Evolutionary conservation across 1,284 basidiomycete genomes (phyloP), one percentile per base, ranked within the genome.

Genomic region (Austroboletus niveus): DNA sequence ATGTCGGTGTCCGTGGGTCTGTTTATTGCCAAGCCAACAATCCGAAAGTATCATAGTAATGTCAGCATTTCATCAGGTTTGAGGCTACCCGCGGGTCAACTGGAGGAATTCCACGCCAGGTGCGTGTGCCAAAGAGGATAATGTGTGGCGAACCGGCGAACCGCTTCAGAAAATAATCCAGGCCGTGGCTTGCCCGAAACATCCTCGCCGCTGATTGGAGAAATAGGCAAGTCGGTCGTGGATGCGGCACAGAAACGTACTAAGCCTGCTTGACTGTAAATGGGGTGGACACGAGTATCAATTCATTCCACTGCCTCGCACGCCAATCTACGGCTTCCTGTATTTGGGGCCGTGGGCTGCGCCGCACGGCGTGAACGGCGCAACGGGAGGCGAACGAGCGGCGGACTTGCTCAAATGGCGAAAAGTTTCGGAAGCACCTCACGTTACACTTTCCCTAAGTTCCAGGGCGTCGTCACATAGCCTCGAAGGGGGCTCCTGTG

Each of bases 21-120:
- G 57, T 58, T 51, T 58, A 64, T 62, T 49, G 60, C 54, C 64
- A 62, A 61, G 64, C 62, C 63, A 59, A 66, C 64, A 42, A 38
- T 34, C 50, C 32, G 32, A 56, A 48, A 56, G 46, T 36, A 47
- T 61, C 42, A 27, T 39, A 31, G 30, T 31, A 31, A 17, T 31
- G 30, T 42, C 63, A 62, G 36, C 61, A 53, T 32, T 53, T 44
- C 38, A 32, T 39, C 48, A 52, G 49, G 36, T 45, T 6, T 29
- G 27, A 7, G 27, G 27, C 27, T 20, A 17, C 20, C 60, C 52
- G 47, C 52, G 43, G 60, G 27, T 36, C 44, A 45, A 30, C 45
- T 49, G 42, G 30, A 38, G 36, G 22, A 35, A 36, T 48, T 66
- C 47, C 60, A 60, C 52, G 47, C 66, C 57, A 58, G 47, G 14